Evolutionary conservation across 805 yeast genomes (phyloP), one percentile per base, ranked within the genome.

Genomic region (Barnettozyma salicaria): DNA sequence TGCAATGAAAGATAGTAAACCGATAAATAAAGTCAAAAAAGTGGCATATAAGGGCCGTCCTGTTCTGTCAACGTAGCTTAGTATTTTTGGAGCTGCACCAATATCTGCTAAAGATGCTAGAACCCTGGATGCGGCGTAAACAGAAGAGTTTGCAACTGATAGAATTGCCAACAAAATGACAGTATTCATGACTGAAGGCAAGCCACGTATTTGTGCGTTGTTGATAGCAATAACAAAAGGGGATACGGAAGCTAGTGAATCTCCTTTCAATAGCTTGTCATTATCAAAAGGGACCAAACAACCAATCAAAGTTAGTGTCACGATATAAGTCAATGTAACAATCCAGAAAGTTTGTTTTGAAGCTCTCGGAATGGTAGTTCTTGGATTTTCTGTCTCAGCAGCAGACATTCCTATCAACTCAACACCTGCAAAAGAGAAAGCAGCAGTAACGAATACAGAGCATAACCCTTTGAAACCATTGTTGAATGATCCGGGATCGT

Each of bases 221-320:
- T 58, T 64, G 39, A 80, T 73, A 22, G 90, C 84, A 60, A 83
- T 76, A 37, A 82, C 90, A 48, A 82, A 82, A 12, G 92, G 90
- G 12, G 89, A 81, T 10, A 87, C 83, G 12, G 78, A 60, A 30
- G 80, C 81, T 45, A 73, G 76, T 36, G 70, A 75, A 32, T 65
- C 70, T 39, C 70, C 58, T 21, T 72, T 64, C 40, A 74, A 72
- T 37, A 71, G 59, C 42, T 74, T 58, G 1, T 55, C 48, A 42
- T 75, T 72, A 41, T 64, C 65, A 54, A 68, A 80, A 12, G 90
- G 89, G n/a, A 85, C 90, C 42, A 78, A 70, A 59, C 75, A 70
- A 48, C 82, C 80, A 46, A 80, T 67, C 41, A 74, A 63, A 38
- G 78, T 64, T 26, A 77, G 65, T 37, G 81, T 73, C 21, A 70